Base-by-base conservation (phyloP, 495 filamentous ascomycete species). In the Symbiotaphrina buchneri region DNA sequence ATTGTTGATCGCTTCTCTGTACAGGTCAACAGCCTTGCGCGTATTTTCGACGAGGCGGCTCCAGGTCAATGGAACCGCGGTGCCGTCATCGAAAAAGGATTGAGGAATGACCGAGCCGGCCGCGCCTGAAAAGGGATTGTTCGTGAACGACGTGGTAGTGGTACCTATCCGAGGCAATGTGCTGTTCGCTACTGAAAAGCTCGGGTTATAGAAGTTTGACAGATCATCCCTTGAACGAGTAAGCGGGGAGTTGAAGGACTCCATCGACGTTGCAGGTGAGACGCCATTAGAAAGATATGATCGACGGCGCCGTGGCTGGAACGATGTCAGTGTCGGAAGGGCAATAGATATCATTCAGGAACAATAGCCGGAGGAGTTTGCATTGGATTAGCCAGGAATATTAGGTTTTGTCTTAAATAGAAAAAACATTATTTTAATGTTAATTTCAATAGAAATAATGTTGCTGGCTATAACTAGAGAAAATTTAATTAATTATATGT, bases 191-290 rank as follows among this genome's bases (percentile, higher is more conserved):
- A 58, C 57, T 21, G 56, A 53, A 27, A 59, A 48, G 43, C 54
- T 61, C 6, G 49, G 54, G 26, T 56, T 61, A 22, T 54, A 54
- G 30, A 30, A 30, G 28, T 16, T n/a, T n/a, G n/a, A n/a, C n/a
- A n/a, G n/a, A n/a, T n/a, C n/a, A n/a, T n/a, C n/a, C n/a, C n/a
- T n/a, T 15, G 10, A 52, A 29, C 43, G 40, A 7, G 35, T 58
- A 27, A 54, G 56, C 21, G 59, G 61, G 21, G 54, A 70, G 39
- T 74, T 74, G 26, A 91, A 64, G 2, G 83, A 91, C 39, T 87
- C 80, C 69, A 87, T 84, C 6, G 83, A 93, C 1, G 74, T 75
- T n/a, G 81, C 72, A 6, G 83, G 80, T 14, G 83, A 92, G 6
- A 90, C 61, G 1, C 76, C 76, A 33, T 82, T 71, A 26, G 68